These are phyloP conservation scores for Sphaceloma murrayae DNA, from an alignment of 2,329 filamentous ascomycete species.

Conservation along the genomic window DNA sequence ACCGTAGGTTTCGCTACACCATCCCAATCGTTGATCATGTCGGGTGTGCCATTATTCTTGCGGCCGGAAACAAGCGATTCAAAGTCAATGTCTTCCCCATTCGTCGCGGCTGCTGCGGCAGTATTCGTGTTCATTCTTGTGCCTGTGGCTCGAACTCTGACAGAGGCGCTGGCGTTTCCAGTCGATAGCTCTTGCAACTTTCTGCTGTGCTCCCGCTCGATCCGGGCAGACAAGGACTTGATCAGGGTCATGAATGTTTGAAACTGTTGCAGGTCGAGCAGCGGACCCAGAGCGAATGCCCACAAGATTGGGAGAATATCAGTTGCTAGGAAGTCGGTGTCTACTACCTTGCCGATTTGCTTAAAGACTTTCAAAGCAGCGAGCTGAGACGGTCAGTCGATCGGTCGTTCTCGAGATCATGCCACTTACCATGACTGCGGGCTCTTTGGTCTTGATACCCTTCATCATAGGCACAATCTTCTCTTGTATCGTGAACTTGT, in stretches of 20 bases:
- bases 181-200: slow-evolving; percentile 79
- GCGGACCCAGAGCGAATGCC: slow-evolving; percentile 80
- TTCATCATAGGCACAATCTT: slow-evolving; percentile 87
- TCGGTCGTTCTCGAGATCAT: not conserved
- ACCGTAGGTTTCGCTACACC: slow-evolving; percentile 25
- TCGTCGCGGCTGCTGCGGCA: slow-evolving; percentile 23
- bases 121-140: slow-evolving; percentile 47
- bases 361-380: slow-evolving; percentile 75
- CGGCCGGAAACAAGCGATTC: slow-evolving; percentile 80
- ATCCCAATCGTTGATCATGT: slow-evolving; percentile 38
- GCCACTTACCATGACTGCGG: slow-evolving; percentile 71
- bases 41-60: slow-evolving; percentile 31
- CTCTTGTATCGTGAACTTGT: slow-evolving; percentile 98
- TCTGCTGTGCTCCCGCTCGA: slow-evolving; percentile 79
- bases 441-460: slow-evolving; percentile 94
- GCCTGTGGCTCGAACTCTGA: slow-evolving; percentile 35
- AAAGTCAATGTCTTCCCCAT: slow-evolving; percentile 65
- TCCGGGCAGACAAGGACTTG: slow-evolving; percentile 63
- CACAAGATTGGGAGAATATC: slow-evolving; percentile 85
- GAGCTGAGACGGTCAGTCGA: slow-evolving; percentile 40
- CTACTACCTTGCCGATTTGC: slow-evolving; percentile 71
- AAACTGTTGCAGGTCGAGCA: slow-evolving; percentile 78
- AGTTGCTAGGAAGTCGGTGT: slow-evolving; percentile 83
- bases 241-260: slow-evolving; percentile 84
- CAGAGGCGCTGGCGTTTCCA: slow-evolving; percentile 32